Evolutionary conservation across 257 asterid genomes (phyloP).

Genomic region (Avicennia marina): DNA sequence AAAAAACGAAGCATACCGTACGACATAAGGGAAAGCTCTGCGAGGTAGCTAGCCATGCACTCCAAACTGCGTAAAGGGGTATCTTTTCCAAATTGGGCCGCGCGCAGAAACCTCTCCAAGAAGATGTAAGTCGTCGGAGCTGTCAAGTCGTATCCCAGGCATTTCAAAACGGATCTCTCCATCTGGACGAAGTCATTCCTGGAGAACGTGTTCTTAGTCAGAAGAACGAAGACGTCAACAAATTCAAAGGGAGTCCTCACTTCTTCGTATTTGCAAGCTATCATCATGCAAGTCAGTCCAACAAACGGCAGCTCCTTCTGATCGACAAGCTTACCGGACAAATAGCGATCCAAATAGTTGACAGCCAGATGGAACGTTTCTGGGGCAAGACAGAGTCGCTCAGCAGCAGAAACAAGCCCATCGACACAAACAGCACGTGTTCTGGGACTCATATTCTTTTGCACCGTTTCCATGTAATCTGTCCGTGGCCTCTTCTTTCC

Average conservation of each 20-base stretch:
- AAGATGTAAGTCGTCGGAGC: slow-evolving; percentile 46
- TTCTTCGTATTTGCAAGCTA: slow-evolving; percentile 1
- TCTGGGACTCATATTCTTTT: slow-evolving; percentile 42
- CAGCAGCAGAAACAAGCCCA: background rate
- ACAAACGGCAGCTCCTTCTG: background rate
- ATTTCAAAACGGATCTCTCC: slow-evolving; percentile 39
- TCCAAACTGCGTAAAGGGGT: slow-evolving; percentile 16
- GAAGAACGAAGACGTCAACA: background rate
- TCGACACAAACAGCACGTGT: slow-evolving; percentile 48
- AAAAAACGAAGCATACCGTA: slow-evolving; percentile 38
- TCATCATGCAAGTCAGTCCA: slow-evolving; percentile 5
- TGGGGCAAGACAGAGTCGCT: background rate
- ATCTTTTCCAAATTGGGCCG: slow-evolving; percentile 45
- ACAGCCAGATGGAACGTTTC: background rate
- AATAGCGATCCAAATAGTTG: slow-evolving; percentile 7
- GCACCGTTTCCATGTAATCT: slow-evolving; percentile 47
- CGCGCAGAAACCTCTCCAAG: slow-evolving; percentile 46
- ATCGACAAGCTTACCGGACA: background rate
- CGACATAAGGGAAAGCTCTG: slow-evolving; percentile 48
- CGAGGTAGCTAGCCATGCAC: slow-evolving; percentile 46
- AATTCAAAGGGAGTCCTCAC: background rate
- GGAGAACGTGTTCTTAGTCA: background rate
- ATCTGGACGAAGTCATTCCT: background rate
- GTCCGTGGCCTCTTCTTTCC: slow-evolving; percentile 28
- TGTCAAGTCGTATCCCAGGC: slow-evolving; percentile 48